These are phyloP conservation scores for Alloascoidea africana DNA, from an alignment of 805 yeast species.

Conservation along the genomic window DNA sequence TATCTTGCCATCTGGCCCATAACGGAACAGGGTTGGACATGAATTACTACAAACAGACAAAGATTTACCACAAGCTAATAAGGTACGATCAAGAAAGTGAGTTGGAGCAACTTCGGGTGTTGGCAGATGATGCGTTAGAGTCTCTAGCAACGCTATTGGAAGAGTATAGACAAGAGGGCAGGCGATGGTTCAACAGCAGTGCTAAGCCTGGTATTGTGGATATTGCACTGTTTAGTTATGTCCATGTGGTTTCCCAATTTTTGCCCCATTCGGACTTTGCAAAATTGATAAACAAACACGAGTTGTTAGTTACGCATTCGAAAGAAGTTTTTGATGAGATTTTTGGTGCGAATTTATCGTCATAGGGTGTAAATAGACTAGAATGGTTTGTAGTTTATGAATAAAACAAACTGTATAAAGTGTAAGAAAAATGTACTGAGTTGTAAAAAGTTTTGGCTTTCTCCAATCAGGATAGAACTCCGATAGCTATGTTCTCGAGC, in stretches of 20 bases:
- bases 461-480: no score
- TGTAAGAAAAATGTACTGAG: no score
- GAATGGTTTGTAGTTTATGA: no score
- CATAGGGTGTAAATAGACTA: no score
- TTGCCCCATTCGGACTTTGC: not conserved
- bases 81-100: not conserved
- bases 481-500: slow-evolving; percentile 21
- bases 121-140: not conserved
- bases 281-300: not conserved
- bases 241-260: not conserved
- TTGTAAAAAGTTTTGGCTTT: no score
- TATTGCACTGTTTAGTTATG: not conserved
- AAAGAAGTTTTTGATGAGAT: not conserved
- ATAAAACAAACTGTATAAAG: no score
- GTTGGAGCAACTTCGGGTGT: not conserved
- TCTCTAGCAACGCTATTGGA: not conserved
- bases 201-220: not conserved
- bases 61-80: not conserved
- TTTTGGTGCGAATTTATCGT: no score
- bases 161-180: not conserved
- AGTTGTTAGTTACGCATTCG: not conserved
- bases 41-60: not conserved
- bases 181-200: not conserved
- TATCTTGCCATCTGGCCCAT: not conserved
- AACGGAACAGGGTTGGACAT: not conserved